A percentile compares a stretch with the other conserved stretches of the same genome.
These are phyloP conservation scores for Dactylellina drechsleri DNA, from an alignment of 2,329 filamentous ascomycete genomes.

Conservation along the genomic window DNA sequence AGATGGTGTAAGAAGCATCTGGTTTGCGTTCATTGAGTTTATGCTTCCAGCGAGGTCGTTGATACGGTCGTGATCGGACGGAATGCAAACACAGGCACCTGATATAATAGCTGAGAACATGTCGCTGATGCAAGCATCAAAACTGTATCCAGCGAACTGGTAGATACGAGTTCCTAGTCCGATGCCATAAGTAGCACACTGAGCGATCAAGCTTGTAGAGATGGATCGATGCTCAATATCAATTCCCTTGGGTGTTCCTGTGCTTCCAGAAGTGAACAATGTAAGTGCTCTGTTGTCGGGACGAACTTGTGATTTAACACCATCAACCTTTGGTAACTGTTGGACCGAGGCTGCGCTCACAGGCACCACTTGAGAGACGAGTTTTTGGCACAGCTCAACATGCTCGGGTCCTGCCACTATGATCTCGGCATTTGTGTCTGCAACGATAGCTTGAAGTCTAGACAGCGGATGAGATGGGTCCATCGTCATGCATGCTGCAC, in stretches of 20 bases:
- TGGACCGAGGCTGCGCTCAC: neutral
- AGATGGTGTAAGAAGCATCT: conserved; percentile 64
- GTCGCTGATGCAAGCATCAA: conserved; percentile 64
- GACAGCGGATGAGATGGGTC: conserved; percentile 65
- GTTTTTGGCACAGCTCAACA: neutral
- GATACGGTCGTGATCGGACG: conserved; percentile 64
- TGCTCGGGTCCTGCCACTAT: neutral
- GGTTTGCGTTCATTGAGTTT: conserved; percentile 61
- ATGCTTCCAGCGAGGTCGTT: conserved; percentile 62
- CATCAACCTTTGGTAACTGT: neutral
- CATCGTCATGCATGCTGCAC: conserved; percentile 65
- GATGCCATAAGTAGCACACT: conserved; percentile 62
- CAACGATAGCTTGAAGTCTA: conserved; percentile 60
- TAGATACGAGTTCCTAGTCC: conserved; percentile 58
- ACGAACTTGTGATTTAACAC: neutral
- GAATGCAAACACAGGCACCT: conserved; percentile 66
- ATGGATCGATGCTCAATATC: conserved; percentile 71
- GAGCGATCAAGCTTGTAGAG: conserved; percentile 59
- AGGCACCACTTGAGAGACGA: neutral
- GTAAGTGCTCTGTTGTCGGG: conserved; percentile 82
- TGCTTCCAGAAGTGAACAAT: conserved; percentile 67
- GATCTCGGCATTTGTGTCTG: neutral
- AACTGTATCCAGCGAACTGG: conserved; percentile 62
- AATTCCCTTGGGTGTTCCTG: conserved; percentile 60
- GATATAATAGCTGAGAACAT: conserved; percentile 61